Base-by-base conservation (phyloP, 208 protist species). In the Angomonas deanei region DNA sequence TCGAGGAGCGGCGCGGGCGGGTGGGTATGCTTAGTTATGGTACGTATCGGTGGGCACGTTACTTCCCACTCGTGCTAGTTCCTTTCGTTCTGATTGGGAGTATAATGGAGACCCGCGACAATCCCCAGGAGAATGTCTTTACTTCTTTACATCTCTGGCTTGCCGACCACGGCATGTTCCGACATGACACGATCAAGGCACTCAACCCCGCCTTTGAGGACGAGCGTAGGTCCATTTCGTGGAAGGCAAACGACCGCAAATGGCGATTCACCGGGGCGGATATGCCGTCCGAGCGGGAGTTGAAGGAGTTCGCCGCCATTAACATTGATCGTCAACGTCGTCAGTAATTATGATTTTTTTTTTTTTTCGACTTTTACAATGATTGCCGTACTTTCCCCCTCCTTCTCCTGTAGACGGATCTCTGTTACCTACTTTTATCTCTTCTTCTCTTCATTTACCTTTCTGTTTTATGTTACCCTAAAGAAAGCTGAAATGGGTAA, bases 181-280 rank as follows among this genome's bases (percentile, higher is more conserved):
- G 84, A 11, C 88, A 94, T 49, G 88, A 92, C 65, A 92, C 88
- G 3, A 78, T 94, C 23, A 92, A 91, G 72, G 88, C 88, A 0
- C 74, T 94, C 19, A 92, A 91, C 57, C 88, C 88, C 3, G 84
- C 88, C 17, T 92, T 88, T 68, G 88, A 94, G 58, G 80, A 92
- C 65, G 88, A 94, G 71, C 80, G 85, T 6, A 75, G 82, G 6
- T 76, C 72, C 24, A 85, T 91, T 38, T 77, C 91, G 60, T 90
- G 83, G 81, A 94, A 94, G 69, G 69, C 80, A 3, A 94, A 94
- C 54, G 88, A 94, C 39, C 64, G 84, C 15, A 94, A 92, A 56
- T 94, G 85, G 84, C 74, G 84, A 32, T 91, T 94, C 57, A 91
- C 84, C 1, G 88, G 88, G 2, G 72, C 75, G 8, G 88, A 94